Percentiles rank a stretch among this genome's conserved stretches.
These are phyloP conservation scores for Crithidia expoeki DNA, from an alignment of 208 protist genomes.

Conservation along the genomic window DNA sequence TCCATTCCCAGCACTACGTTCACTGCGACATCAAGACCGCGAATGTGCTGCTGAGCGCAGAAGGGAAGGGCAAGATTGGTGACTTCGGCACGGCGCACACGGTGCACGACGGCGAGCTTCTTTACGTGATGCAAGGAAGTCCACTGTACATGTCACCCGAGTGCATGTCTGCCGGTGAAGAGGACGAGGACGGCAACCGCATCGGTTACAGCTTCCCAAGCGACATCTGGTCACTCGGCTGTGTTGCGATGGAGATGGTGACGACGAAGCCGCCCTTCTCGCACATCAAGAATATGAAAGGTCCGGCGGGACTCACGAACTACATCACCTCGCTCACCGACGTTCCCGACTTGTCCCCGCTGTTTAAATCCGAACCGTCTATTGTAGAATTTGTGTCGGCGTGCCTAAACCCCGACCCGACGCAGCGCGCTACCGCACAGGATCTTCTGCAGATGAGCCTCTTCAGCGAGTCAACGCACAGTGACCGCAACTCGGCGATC, in stretches of 20 bases:
- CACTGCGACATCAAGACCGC: conserved; percentile 94
- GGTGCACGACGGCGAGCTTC: conserved; percentile 58
- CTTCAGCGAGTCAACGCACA: conserved; percentile 72
- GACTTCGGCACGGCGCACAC: conserved; percentile 91
- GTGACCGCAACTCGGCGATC: conserved; percentile 72
- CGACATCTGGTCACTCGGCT: conserved; percentile 91
- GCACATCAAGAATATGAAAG: conserved; percentile 74
- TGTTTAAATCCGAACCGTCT: conserved; percentile 71
- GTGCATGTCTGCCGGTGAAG: conserved; percentile 82
- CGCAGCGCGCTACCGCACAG: conserved; percentile 65
- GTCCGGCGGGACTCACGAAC: conserved; percentile 70
- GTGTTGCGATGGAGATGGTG: conserved; percentile 87
- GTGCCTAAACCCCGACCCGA: conserved; percentile 78
- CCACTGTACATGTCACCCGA: conserved; percentile 91
- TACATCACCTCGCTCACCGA: conserved; percentile 86
- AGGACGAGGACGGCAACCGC: conserved; percentile 62
- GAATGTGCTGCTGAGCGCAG: conserved; percentile 86
- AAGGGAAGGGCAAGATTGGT: conserved; percentile 88
- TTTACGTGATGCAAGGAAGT: conserved; percentile 89
- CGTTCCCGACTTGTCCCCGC: conserved; percentile 79
- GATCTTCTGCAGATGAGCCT: conserved; percentile 80
- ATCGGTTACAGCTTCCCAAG: conserved; percentile 85
- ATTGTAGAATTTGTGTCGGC: conserved; percentile 85
- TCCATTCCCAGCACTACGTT: conserved; percentile 90
- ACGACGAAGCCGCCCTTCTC: conserved; percentile 87